Percentiles rank a stretch among this genome's conserved stretches.
These are phyloP conservation scores for Termitomyces sp. DNA, from an alignment of 768 basidiomycete species.

Conservation along the genomic window DNA sequence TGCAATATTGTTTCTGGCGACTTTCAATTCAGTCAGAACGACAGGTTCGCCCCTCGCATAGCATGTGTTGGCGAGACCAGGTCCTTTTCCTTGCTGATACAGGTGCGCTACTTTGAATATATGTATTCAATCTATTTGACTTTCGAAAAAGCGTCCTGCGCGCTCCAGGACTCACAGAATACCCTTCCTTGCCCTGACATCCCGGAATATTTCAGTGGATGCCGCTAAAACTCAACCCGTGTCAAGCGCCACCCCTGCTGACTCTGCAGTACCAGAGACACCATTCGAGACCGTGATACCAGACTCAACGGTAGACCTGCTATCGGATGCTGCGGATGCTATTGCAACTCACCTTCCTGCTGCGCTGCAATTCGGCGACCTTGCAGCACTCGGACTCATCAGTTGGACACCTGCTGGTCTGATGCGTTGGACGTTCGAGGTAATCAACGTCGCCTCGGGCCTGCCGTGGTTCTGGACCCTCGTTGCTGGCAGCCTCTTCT, in stretches of 20 bases:
- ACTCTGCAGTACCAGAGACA: background rate
- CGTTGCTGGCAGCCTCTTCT: conserved; percentile 53
- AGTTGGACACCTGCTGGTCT: conserved; percentile 63
- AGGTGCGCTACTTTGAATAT: conserved; percentile 9
- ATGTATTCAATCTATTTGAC: conserved; percentile 6
- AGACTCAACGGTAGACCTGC: conserved; percentile 3
- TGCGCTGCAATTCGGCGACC: conserved; percentile 65
- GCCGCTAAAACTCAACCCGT: conserved; percentile 10
- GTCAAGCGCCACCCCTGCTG: conserved; percentile 1
- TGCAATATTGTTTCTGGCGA: background rate
- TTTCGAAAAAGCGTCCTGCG: conserved; percentile 8
- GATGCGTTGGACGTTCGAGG: conserved; percentile 57
- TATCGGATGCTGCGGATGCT: conserved; percentile 17
- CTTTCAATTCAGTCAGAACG: background rate
- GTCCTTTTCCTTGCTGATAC: conserved; percentile 16
- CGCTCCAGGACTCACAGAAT: conserved; percentile 6
- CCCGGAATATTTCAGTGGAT: conserved; percentile 13
- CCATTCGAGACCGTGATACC: background rate
- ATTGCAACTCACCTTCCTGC: conserved; percentile 24
- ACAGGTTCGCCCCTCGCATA: conserved; percentile 10
- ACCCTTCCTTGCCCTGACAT: conserved; percentile 5
- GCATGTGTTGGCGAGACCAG: conserved; percentile 10
- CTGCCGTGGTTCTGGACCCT: conserved; percentile 87
- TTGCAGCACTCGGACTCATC: conserved; percentile 60
- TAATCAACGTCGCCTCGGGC: conserved; percentile 61